Evolutionary conservation across 495 filamentous ascomycete species (phyloP).

Genomic region (Bryoglossum gracile): DNA sequence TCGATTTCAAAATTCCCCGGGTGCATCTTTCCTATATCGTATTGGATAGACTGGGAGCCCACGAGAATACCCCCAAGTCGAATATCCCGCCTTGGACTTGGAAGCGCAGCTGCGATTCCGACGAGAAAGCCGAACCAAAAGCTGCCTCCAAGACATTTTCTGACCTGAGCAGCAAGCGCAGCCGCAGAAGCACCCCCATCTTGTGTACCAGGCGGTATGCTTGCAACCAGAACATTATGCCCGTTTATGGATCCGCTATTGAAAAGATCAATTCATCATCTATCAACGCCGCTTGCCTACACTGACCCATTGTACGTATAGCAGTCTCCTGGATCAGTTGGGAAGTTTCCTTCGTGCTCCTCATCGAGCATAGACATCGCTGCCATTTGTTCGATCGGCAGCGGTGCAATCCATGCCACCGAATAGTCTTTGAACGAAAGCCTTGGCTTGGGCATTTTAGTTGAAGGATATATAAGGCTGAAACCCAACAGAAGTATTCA

Average conservation of each 20-base stretch:
- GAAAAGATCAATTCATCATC: no score
- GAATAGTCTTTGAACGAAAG: slow-evolving; percentile 32
- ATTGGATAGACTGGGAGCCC: no score
- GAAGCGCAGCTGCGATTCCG: slow-evolving; percentile 26
- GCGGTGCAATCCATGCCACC: slow-evolving; percentile 45
- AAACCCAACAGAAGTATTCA: no score
- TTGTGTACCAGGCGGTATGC: background rate
- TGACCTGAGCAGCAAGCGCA: slow-evolving; percentile 9
- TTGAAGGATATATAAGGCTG: no score
- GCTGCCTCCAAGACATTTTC: slow-evolving; percentile 8
- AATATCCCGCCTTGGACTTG: slow-evolving; percentile 31
- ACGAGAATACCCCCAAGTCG: slow-evolving; percentile 37
- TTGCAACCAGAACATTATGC: slow-evolving; percentile 13
- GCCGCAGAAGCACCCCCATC: background rate
- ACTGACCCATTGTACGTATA: slow-evolving; percentile 30
- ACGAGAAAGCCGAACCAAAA: slow-evolving; percentile 27
- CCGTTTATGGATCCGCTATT: slow-evolving; percentile 24
- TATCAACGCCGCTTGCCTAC: no score
- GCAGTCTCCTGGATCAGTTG: slow-evolving; percentile 18
- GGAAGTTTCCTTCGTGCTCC: slow-evolving; percentile 22
- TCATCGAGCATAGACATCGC: slow-evolving; percentile 40
- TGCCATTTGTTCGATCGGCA: slow-evolving; percentile 37
- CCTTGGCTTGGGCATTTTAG: no score
- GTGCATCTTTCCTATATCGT: no score
- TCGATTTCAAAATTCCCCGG: no score